Evolutionary conservation across 441 rosid genomes (phyloP).

Genomic region (Adansonia gregorii): DNA sequence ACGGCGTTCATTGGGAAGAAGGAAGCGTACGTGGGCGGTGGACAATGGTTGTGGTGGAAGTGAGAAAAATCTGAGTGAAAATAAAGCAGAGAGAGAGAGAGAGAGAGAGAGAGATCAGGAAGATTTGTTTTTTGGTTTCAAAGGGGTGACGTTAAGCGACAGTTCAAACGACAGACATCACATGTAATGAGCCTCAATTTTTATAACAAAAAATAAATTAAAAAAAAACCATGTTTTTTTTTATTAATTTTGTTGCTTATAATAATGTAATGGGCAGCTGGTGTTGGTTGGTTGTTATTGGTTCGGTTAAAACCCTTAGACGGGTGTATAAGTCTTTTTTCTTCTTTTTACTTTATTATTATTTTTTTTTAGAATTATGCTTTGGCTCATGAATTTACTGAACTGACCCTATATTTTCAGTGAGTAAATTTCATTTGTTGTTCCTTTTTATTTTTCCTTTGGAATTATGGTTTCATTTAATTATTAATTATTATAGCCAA

Average conservation of each 20-base stretch:
- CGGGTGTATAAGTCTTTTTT: not conserved
- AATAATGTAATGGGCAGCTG: not conserved
- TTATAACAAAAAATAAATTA: not conserved
- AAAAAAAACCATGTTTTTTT: not conserved
- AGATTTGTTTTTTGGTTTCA: constrained; percentile 6
- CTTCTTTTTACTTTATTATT: too few species aligned
- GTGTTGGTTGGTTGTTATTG: not conserved
- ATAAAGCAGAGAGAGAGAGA: not conserved
- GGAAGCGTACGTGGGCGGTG: not conserved
- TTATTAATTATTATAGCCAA: too few species aligned
- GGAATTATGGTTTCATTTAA: too few species aligned
- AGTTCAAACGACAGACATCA: constrained; percentile 25
- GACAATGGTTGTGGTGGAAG: constrained; percentile 26
- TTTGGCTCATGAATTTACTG: too few species aligned
- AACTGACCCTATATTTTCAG: too few species aligned
- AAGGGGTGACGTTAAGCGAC: constrained; percentile 49
- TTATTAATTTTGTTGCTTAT: not conserved
- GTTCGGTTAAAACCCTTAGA: not conserved
- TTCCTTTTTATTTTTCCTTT: too few species aligned
- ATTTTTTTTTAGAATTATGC: too few species aligned
- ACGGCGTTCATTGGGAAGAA: constrained; percentile 33
- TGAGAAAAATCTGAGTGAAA: constrained; percentile 23
- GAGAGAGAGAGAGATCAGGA: constrained; percentile 25
- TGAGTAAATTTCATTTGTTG: too few species aligned
- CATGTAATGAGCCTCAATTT: not conserved